A percentile compares a stretch with the other conserved stretches of the same genome.
These are phyloP conservation scores for Cercospora sp. DNA, from an alignment of 2,329 filamentous ascomycete species.

Conservation along the genomic window DNA sequence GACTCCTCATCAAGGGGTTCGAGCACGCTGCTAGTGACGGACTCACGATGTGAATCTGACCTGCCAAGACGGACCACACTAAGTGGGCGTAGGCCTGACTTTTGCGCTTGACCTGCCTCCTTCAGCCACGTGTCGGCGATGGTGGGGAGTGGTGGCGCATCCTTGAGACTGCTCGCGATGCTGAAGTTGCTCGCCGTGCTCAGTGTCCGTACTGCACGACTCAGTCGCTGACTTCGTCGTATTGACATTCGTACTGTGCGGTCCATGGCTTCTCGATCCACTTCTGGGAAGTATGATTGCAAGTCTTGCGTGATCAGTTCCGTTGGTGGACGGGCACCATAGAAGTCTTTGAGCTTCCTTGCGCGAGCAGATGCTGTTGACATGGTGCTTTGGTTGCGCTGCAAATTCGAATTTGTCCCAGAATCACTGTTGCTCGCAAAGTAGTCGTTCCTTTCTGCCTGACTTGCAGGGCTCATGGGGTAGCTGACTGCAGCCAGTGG, in stretches of 20 bases:
- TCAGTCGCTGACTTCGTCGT: conserved; percentile 84
- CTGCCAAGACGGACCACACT: conserved; percentile 62
- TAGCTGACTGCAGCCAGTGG: conserved; percentile 82
- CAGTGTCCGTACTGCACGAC: conserved; percentile 86
- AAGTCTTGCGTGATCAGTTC: conserved; percentile 96
- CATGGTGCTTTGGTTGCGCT: conserved; percentile 38
- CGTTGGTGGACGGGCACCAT: conserved; percentile 88
- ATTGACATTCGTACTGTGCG: conserved; percentile 91
- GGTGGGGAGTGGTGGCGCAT: conserved; percentile 91
- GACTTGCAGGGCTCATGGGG: conserved; percentile 78
- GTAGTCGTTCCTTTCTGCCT: conserved; percentile 64
- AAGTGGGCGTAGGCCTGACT: conserved; percentile 57
- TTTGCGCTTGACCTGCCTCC: conserved; percentile 51
- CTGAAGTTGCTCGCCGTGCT: conserved; percentile 94
- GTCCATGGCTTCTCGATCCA: conserved; percentile 91
- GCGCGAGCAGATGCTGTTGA: conserved; percentile 46
- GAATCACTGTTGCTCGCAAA: conserved; percentile 40
- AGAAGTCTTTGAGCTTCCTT: conserved; percentile 73
- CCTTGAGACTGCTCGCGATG: conserved; percentile 85
- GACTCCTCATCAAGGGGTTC: conserved; percentile 92
- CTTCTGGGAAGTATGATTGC: conserved; percentile 95
- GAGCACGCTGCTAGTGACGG: conserved; percentile 82
- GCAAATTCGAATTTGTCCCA: conserved; percentile 25
- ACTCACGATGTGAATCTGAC: conserved; percentile 72
- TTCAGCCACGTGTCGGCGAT: conserved; percentile 93